phyloP scores from a whole-genome alignment of 1,284 basidiomycete genomes.

The Porogramme epimiltina region DNA sequence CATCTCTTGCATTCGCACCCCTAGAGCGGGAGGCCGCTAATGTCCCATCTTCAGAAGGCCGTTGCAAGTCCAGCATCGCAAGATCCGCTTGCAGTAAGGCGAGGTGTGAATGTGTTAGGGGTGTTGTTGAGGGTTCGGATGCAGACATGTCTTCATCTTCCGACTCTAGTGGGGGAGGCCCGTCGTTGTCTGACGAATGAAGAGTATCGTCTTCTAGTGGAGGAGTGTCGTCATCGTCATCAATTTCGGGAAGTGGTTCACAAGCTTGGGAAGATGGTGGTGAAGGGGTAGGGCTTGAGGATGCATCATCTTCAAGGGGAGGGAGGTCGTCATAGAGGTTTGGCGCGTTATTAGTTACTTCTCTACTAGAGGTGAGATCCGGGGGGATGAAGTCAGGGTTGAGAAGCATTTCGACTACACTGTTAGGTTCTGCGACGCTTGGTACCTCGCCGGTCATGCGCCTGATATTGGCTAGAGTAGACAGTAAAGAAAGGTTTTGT shows the following conservation, averaged over 20 bases:
- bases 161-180: not conserved
- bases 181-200: not conserved
- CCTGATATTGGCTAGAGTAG: constrained; percentile 5
- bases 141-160: not conserved
- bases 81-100: too few species aligned
- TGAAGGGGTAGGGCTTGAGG: not conserved
- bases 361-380: not conserved
- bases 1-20: not conserved
- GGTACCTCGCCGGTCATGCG: not conserved
- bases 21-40: too few species aligned
- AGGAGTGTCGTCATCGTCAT: not conserved
- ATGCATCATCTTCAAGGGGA: constrained; percentile 12
- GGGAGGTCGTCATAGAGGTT: constrained; percentile 14
- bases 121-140: not conserved
- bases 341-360: not conserved
- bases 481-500: not conserved
- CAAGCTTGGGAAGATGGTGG: too few species aligned
- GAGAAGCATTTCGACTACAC: constrained; percentile 6
- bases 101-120: not conserved
- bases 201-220: not conserved
- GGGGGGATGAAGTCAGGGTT: constrained; percentile 8
- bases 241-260: not conserved
- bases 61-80: too few species aligned
- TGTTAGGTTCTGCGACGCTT: not conserved
- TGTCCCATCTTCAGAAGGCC: too few species aligned